Conservation (phyloP, 129 eudicot species). For the Mikania micrantha region DNA sequence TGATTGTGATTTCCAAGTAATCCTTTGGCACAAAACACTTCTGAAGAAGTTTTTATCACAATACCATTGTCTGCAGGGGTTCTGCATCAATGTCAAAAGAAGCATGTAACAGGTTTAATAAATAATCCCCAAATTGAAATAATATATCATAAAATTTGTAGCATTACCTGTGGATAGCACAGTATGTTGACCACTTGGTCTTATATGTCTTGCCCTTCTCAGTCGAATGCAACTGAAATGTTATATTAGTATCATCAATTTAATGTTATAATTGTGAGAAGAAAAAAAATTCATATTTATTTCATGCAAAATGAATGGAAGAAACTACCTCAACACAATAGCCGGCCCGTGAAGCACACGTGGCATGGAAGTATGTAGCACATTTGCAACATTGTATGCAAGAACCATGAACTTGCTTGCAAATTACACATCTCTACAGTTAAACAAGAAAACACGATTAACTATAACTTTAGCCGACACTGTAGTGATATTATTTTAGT, state of each 20-base stretch:
- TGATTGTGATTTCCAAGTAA: slow-evolving; percentile 40
- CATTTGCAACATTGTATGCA: slow-evolving; percentile 91
- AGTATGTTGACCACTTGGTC: slow-evolving; percentile 70
- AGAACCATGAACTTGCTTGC: slow-evolving; percentile 91
- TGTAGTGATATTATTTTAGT: background rate
- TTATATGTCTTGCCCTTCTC: slow-evolving; percentile 58
- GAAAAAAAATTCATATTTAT: background rate
- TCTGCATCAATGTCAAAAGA: slow-evolving; percentile 35
- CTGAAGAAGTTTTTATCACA: slow-evolving; percentile 60
- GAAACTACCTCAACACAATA: slow-evolving; percentile 77
- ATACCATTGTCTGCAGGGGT: slow-evolving; percentile 65
- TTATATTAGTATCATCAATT: background rate
- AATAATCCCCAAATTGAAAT: background rate
- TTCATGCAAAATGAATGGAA: background rate
- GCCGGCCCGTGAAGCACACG: slow-evolving; percentile 86
- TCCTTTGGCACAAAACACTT: slow-evolving; percentile 46
- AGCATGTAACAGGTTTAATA: background rate
- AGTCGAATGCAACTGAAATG: slow-evolving; percentile 59
- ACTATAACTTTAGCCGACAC: background rate
- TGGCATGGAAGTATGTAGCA: slow-evolving; percentile 75
- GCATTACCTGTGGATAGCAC: slow-evolving; percentile 71
- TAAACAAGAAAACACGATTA: background rate
- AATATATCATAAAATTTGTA: background rate
- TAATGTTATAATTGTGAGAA: background rate
- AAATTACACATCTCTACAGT: slow-evolving; percentile 69